phyloP scores from a whole-genome alignment of 306 rosid genomes.

The Glycine latifolia region DNA sequence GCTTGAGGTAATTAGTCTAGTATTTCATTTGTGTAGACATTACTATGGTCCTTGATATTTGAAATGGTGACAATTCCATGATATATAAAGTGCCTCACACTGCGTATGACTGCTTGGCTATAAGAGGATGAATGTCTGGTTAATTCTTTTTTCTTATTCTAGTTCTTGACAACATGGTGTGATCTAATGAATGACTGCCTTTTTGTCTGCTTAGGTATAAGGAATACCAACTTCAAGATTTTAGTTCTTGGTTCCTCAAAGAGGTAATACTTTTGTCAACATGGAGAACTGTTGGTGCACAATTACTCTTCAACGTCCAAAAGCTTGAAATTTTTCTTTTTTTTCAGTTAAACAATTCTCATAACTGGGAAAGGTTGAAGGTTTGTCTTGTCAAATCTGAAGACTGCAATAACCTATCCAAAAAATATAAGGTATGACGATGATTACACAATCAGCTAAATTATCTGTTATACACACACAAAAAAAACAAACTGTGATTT shows the following conservation, averaged over 20 bases:
- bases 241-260: conserved; percentile 91
- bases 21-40: conserved; percentile 15
- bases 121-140: neutral
- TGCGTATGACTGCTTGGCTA: neutral
- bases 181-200: conserved; percentile 26
- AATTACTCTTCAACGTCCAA: conserved; percentile 4
- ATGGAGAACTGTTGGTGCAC: conserved; percentile 18
- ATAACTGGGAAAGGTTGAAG: conserved; percentile 79
- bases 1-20: conserved; percentile 70
- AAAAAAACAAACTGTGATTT: conserved; percentile 20
- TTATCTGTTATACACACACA: neutral
- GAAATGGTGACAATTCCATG: neutral
- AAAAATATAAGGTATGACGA: conserved; percentile 73
- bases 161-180: conserved; percentile 29
- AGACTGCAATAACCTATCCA: conserved; percentile 77
- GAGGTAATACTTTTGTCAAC: conserved; percentile 57
- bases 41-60: conserved; percentile 31
- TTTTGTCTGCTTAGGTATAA: conserved; percentile 74
- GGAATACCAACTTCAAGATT: conserved; percentile 94
- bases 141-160: conserved; percentile 9
- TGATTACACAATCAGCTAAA: conserved; percentile 11
- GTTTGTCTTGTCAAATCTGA: conserved; percentile 88
- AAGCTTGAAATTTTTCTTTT: conserved; percentile 29
- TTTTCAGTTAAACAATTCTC: conserved; percentile 82
- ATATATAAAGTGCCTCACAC: neutral